phyloP scores from a whole-genome alignment of 495 filamentous ascomycete genomes.

The Hypomontagnella monticulosa region DNA sequence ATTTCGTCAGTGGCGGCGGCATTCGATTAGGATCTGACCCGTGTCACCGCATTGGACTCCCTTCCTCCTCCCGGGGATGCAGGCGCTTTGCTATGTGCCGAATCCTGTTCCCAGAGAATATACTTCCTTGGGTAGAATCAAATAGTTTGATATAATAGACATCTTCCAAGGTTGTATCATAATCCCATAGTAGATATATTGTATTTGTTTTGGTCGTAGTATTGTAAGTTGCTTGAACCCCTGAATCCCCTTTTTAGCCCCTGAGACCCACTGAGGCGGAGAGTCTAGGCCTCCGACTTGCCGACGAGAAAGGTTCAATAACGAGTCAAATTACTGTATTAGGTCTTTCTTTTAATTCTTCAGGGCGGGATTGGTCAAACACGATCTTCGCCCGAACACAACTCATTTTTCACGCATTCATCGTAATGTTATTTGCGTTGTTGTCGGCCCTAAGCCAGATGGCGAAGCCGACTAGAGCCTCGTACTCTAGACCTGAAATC shows the following conservation, averaged over 20 bases:
- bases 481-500: too few relatives aligned
- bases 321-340: neutral
- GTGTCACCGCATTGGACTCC: too few relatives aligned
- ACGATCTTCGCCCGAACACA: slow-evolving; percentile 10
- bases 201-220: neutral
- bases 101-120: too few relatives aligned
- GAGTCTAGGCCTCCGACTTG: slow-evolving; percentile 26
- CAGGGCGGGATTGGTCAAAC: neutral
- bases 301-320: slow-evolving; percentile 20
- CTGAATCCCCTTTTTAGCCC: neutral
- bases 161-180: too few relatives aligned
- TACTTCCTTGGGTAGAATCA: too few relatives aligned
- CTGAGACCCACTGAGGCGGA: slow-evolving; percentile 14
- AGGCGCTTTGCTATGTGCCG: too few relatives aligned
- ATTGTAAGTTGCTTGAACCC: slow-evolving; percentile 7
- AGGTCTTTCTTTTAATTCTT: slow-evolving; percentile 12
- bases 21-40: too few relatives aligned
- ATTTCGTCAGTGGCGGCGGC: too few relatives aligned
- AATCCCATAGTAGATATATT: too few relatives aligned
- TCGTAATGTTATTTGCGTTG: slow-evolving; percentile 1
- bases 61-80: too few relatives aligned
- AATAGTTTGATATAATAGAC: too few relatives aligned
- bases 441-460: slow-evolving; percentile 7
- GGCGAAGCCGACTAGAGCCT: slow-evolving; percentile 15
- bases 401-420: slow-evolving; percentile 11